Evolutionary conservation across 2,329 filamentous ascomycete genomes (phyloP).

Genomic region (Aspergillus pseudoglaucus): DNA sequence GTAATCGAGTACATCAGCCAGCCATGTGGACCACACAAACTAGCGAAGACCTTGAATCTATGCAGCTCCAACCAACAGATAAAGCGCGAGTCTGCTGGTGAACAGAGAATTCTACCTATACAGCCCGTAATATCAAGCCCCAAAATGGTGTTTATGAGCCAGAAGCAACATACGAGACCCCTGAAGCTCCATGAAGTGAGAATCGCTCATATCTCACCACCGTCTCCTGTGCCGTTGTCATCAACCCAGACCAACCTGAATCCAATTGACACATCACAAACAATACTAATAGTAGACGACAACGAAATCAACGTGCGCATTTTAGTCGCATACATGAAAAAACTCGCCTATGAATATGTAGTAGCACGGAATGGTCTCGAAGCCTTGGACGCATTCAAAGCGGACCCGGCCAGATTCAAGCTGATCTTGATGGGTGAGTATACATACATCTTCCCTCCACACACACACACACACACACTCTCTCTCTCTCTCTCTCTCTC

Average conservation of each 20-base stretch:
- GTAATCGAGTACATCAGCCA: conserved; percentile 30
- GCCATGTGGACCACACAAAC: conserved; percentile 28
- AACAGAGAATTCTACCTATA: not conserved
- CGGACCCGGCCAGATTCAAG: not conserved
- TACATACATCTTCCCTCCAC: not conserved
- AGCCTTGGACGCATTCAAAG: conserved; percentile 25
- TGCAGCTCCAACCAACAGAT: conserved; percentile 16
- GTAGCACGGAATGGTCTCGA: conserved; percentile 31
- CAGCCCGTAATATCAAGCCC: not conserved
- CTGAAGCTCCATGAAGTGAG: not conserved
- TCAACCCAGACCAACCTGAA: not conserved
- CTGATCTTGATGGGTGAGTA: conserved; percentile 15
- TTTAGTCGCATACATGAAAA: conserved; percentile 26
- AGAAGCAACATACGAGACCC: not conserved
- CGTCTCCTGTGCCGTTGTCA: not conserved
- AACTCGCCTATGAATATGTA: conserved; percentile 20
- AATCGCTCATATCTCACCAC: not conserved
- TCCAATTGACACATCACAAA: not conserved
- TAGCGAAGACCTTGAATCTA: conserved; percentile 23
- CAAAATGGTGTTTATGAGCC: not conserved
- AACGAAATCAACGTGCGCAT: conserved; percentile 31
- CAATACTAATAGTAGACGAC: conserved; percentile 32
- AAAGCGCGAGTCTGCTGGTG: not conserved
- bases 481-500: too few species aligned
- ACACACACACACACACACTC: too few species aligned